Evolutionary conservation across 1,139 yeast genomes (phyloP).

Genomic region (Meyerozyma athensensis): DNA sequence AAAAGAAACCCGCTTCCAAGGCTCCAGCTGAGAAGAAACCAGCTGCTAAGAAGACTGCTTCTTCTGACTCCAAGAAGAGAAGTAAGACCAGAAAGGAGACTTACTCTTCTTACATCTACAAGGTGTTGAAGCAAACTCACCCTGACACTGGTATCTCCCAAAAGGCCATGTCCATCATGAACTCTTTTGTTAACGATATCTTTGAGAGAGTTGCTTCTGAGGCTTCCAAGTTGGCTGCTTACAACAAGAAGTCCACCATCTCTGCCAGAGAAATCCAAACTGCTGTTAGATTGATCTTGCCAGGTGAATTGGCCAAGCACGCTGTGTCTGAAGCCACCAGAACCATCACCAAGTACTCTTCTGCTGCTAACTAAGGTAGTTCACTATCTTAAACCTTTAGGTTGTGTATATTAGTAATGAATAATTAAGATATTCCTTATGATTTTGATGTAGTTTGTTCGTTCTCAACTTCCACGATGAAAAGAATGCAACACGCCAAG

Average conservation of each 20-base stretch:
- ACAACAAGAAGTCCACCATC: constrained; percentile 98
- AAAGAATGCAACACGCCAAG: constrained; percentile 45
- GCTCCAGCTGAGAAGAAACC: constrained; percentile 98
- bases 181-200: constrained; percentile 96
- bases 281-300: constrained; percentile 97
- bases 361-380: constrained; percentile 52
- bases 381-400: constrained; percentile 1
- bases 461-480: constrained; percentile 9
- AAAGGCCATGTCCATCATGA: constrained; percentile 98
- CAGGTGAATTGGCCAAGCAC: constrained; percentile 99
- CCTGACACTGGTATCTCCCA: constrained; percentile 99
- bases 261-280: constrained; percentile 99
- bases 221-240: constrained; percentile 99
- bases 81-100: constrained; percentile 98
- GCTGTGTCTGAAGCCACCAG: constrained; percentile 99
- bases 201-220: constrained; percentile 95
- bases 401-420: constrained; percentile 5
- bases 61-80: constrained; percentile 87
- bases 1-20: constrained; percentile 98
- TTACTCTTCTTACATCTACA: constrained; percentile 97
- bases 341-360: constrained; percentile 99
- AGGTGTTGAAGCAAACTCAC: constrained; percentile 97
- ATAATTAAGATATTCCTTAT: constrained; percentile 3
- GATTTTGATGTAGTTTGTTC: not conserved
- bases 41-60: constrained; percentile 90